These are phyloP conservation scores for Scheffersomyces titani DNA, from an alignment of 1,139 yeast species.

Conservation along the genomic window DNA sequence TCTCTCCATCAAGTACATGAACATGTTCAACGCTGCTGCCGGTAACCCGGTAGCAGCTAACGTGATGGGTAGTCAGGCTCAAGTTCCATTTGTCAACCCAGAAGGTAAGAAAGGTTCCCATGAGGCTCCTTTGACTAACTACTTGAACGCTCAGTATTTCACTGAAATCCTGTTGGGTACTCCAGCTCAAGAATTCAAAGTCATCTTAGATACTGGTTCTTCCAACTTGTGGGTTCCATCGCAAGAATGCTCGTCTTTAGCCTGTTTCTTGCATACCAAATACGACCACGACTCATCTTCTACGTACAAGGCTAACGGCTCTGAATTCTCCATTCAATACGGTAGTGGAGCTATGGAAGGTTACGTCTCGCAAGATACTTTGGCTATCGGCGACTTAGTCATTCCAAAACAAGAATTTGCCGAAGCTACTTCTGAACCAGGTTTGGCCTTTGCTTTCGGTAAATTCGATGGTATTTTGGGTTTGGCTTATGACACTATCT, in stretches of 20 bases:
- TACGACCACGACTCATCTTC: slow-evolving; percentile 81
- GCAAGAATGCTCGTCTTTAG: slow-evolving; percentile 83
- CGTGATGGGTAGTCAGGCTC: slow-evolving; percentile 16
- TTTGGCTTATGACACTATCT: slow-evolving; percentile 86
- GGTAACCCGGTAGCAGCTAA: slow-evolving; percentile 20
- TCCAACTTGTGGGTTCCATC: slow-evolving; percentile 97
- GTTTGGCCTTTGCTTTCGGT: slow-evolving; percentile 96
- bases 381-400: slow-evolving; percentile 77
- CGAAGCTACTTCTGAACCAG: slow-evolving; percentile 96
- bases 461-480: slow-evolving; percentile 97
- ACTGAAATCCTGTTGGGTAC: slow-evolving; percentile 89
- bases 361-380: slow-evolving; percentile 79
- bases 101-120: slow-evolving; percentile 37
- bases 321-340: slow-evolving; percentile 80
- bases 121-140: slow-evolving; percentile 81
- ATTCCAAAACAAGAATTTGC: slow-evolving; percentile 92
- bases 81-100: slow-evolving; percentile 47
- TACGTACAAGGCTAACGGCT: slow-evolving; percentile 82
- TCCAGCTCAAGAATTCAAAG: slow-evolving; percentile 90
- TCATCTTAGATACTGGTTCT: slow-evolving; percentile 91
- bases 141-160: slow-evolving; percentile 91
- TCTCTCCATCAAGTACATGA: slow-evolving; percentile 73
- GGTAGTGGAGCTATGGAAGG: slow-evolving; percentile 95
- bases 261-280: slow-evolving; percentile 90
- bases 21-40: slow-evolving; percentile 46